These are phyloP conservation scores for Fusarium anthophilum DNA, from an alignment of 2,329 filamentous ascomycete genomes.

Conservation along the genomic window DNA sequence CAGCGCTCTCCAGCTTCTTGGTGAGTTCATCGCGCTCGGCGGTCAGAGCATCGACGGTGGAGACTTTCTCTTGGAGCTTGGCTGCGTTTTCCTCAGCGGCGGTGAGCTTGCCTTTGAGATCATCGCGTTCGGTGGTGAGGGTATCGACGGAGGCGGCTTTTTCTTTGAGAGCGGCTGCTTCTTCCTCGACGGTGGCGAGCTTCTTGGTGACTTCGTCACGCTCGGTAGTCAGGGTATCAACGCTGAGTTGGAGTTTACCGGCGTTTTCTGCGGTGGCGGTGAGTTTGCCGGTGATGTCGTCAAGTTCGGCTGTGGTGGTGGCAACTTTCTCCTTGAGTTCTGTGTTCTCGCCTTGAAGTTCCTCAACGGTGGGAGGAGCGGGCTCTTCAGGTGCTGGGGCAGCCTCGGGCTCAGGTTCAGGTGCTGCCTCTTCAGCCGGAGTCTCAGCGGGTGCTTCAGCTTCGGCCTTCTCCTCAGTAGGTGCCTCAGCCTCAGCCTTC, in stretches of 20 bases:
- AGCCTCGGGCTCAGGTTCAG: conserved; percentile 15
- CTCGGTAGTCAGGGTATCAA: conserved; percentile 16
- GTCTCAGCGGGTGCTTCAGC: neutral
- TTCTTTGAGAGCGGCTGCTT: conserved; percentile 23
- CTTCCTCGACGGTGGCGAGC: conserved; percentile 26
- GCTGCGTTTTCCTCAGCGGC: conserved; percentile 15
- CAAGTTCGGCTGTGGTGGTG: conserved; percentile 9
- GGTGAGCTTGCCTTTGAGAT: conserved; percentile 25
- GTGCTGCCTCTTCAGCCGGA: conserved; percentile 1
- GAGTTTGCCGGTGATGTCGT: conserved; percentile 26
- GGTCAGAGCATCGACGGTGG: conserved; percentile 14
- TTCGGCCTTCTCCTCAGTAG: neutral
- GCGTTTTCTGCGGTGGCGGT: conserved; percentile 25
- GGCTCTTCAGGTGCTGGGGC: neutral
- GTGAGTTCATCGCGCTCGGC: conserved; percentile 25
- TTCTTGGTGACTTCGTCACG: conserved; percentile 39
- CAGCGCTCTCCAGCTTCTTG: conserved; percentile 36
- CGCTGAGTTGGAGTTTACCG: conserved; percentile 28
- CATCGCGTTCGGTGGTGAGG: conserved; percentile 28
- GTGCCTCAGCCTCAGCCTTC: neutral
- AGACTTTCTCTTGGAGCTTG: conserved; percentile 14
- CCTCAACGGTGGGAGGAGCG: neutral
- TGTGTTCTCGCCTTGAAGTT: conserved; percentile 26
- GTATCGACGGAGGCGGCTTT: conserved; percentile 26
- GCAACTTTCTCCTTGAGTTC: conserved; percentile 35